Evolutionary conservation across 192 early-diverging fungal species (phyloP).

Genomic region (Umbelopsis sp.): DNA sequence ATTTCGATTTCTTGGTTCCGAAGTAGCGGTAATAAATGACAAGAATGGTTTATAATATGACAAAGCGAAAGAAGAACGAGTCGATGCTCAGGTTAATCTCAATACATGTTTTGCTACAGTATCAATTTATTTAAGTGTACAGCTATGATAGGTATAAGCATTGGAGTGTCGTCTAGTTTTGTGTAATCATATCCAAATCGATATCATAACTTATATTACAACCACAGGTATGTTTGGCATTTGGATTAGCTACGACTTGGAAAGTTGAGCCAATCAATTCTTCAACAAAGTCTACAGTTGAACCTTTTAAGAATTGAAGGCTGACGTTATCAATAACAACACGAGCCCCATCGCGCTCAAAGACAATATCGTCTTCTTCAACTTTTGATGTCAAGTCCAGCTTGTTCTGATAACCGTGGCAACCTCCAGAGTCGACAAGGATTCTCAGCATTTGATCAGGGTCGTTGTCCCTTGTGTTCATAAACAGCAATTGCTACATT

Average conservation of each 20-base stretch:
- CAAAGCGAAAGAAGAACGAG: too few relatives aligned
- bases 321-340: conserved; percentile 75
- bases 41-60: too few relatives aligned
- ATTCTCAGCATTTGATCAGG: conserved; percentile 62
- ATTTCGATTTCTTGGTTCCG: background rate
- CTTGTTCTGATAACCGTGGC: conserved; percentile 86
- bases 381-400: conserved; percentile 71
- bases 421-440: conserved; percentile 83
- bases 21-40: too few relatives aligned
- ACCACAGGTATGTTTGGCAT: conserved; percentile 56
- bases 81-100: too few relatives aligned
- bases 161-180: conserved; percentile 2
- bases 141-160: conserved; percentile 11
- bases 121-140: conserved; percentile 1
- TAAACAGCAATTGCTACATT: conserved; percentile 55
- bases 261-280: conserved; percentile 83
- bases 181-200: conserved; percentile 39
- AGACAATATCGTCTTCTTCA: conserved; percentile 71
- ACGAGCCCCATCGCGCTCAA: conserved; percentile 72
- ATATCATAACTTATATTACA: conserved; percentile 49
- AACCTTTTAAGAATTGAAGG: conserved; percentile 73
- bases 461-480: conserved; percentile 51
- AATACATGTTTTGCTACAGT: background rate
- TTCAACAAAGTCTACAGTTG: conserved; percentile 77
- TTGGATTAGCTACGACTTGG: conserved; percentile 74